Evolutionary conservation across 1,284 basidiomycete species (phyloP).

Genomic region (Termitomyces sp.): DNA sequence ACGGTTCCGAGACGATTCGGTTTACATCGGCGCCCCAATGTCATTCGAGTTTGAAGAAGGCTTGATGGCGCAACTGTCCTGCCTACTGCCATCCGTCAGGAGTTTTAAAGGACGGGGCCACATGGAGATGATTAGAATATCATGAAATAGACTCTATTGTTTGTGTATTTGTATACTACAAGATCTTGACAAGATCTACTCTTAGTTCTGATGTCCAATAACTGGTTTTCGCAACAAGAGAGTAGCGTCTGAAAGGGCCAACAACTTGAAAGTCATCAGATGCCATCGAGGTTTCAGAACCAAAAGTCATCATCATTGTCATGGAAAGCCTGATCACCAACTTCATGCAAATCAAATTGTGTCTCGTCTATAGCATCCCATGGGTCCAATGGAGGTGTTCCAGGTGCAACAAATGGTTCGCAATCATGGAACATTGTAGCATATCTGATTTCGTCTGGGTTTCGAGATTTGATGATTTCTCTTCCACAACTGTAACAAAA

Average conservation of each 20-base stretch:
- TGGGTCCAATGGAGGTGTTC: background rate
- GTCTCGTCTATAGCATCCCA: background rate
- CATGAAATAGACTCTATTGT: background rate
- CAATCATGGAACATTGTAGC: slow-evolving; percentile 3
- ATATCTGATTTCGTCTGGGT: background rate
- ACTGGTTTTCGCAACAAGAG: too few species aligned
- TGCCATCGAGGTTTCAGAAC: too few species aligned
- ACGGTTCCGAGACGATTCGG: background rate
- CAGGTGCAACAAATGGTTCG: background rate
- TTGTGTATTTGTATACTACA: background rate
- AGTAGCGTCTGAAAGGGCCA: background rate
- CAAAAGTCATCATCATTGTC: background rate
- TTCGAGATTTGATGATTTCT: background rate
- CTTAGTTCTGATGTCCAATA: too few species aligned
- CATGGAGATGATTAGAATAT: slow-evolving; percentile 1
- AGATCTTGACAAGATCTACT: too few species aligned
- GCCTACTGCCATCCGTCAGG: slow-evolving; percentile 2
- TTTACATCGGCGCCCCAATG: slow-evolving; percentile 1
- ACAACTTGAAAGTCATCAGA: background rate
- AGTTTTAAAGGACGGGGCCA: slow-evolving; percentile 9
- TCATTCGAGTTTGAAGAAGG: slow-evolving; percentile 10
- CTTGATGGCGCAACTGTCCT: slow-evolving; percentile 2
- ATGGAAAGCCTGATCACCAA: background rate
- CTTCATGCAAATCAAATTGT: too few species aligned
- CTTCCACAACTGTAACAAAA: slow-evolving; percentile 8